Percentiles rank a stretch among this genome's conserved stretches.
Evolutionary conservation across 108 stramenopile genomes (phyloP).

Genomic region (Hondaea fermentalgiana): DNA sequence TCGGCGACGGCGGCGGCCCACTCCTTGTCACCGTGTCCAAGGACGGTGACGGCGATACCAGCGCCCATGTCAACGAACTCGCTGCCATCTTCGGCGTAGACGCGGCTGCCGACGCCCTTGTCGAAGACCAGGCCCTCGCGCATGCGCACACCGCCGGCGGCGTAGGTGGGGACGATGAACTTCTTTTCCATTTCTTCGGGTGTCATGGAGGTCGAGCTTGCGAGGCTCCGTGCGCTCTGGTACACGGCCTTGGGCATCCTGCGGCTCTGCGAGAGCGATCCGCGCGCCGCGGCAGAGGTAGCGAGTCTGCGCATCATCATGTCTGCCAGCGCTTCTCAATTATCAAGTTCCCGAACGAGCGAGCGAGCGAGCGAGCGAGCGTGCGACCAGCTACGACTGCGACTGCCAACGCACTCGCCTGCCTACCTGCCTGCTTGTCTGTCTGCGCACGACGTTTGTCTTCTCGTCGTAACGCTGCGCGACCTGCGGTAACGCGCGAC

Average conservation of each 20-base stretch:
- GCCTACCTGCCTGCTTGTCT: too few species aligned
- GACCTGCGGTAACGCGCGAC: too few species aligned
- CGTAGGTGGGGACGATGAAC: conserved; percentile 6
- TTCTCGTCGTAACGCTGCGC: too few species aligned
- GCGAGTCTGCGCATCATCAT: too few species aligned
- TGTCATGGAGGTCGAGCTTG: background rate
- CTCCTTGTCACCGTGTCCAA: conserved; percentile 77
- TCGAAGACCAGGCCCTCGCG: conserved; percentile 23
- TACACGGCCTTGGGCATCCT: background rate
- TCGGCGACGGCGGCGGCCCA: conserved; percentile 63
- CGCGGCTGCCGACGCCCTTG: conserved; percentile 63
- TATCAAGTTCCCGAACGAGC: too few species aligned
- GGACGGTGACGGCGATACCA: conserved; percentile 87
- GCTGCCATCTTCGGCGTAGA: conserved; percentile 69
- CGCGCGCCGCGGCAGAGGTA: too few species aligned
- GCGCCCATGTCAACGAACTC: conserved; percentile 86
- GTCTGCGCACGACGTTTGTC: too few species aligned
- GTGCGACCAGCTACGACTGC: too few species aligned
- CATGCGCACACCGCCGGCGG: background rate
- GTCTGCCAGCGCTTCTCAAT: too few species aligned
- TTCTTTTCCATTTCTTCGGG: background rate
- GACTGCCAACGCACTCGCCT: too few species aligned
- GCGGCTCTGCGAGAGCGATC: too few species aligned
- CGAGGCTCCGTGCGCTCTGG: background rate
- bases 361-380: too few species aligned